Evolutionary conservation across 2,329 filamentous ascomycete genomes (phyloP), one percentile per base, ranked within the genome.

Genomic region (Penicillium sp.): DNA sequence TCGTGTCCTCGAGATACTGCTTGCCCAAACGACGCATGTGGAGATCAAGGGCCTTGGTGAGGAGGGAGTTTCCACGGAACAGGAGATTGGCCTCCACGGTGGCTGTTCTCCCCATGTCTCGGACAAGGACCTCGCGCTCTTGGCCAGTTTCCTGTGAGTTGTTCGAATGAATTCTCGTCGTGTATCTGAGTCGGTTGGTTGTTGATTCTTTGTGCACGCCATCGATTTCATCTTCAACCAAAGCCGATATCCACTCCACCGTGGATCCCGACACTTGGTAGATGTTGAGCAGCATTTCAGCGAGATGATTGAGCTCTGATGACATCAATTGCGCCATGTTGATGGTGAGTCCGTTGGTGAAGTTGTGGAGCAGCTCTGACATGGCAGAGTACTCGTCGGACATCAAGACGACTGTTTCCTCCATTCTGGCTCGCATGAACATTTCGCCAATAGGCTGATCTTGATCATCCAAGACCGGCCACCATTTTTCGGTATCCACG

Each of bases 161-260:
- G 55, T 83, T 84, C 5, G 83, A 86, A 44, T 84, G 84, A 18
- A 80, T 86, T 70, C 81, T 89, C 80, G 79, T 87, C 43, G 79
- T 83, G 67, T 86, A 86, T 32, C 84, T 75, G 47, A 86, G 69
- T 36, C 83, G 70, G 57, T 77, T 91, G 59, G 88, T 83, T 0
- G 88, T 85, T 13, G 86, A 86, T 63, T 96, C 92, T 68, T 88
- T 95, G 52, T 91, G 86, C 16, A 94, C 87, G 0, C 93, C 93
- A 67, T 97, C 94, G 54, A 99, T 97, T 72, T 99, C 94, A 68
- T 97, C 93, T 72, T 99, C 94, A 0, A 97, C 90, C 39, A 99
- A 79, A 2, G 91, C 87, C 80, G 91, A 94, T 21, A 99, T 82
- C 94, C 94, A 99, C 55, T 97, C 91, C 42, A 83, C 83, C 2